Conservation (phyloP, 2,329 filamentous ascomycete genomes). For the Cladosporium cucumerinum region DNA sequence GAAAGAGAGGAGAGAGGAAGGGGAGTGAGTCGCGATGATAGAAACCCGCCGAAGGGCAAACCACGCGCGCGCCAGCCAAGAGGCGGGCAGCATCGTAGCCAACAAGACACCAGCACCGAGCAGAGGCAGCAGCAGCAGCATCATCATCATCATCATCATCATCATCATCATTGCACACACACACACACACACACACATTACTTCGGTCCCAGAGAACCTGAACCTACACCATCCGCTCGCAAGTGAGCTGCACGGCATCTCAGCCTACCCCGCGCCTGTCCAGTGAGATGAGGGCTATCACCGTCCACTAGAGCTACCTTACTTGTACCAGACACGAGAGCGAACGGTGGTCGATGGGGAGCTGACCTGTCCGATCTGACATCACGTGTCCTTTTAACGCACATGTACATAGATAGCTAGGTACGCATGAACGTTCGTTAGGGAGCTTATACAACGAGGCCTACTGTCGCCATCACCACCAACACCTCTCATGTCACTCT, state of each 20-base stretch:
- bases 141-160: too few species aligned
- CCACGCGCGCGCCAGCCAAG: conserved; percentile 2
- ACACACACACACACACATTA: not conserved
- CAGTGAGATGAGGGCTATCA: not conserved
- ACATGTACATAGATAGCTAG: not conserved
- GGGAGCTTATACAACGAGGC: not conserved
- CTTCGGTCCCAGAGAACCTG: conserved; percentile 1
- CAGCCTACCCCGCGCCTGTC: conserved; percentile 10
- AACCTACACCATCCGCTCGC: not conserved
- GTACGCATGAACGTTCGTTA: too few species aligned
- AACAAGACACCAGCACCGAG: not conserved
- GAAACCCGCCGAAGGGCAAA: not conserved
- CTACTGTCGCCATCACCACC: not conserved
- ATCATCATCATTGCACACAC: too few species aligned
- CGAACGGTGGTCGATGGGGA: not conserved
- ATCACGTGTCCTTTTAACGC: not conserved
- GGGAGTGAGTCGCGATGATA: not conserved
- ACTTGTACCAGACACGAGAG: not conserved
- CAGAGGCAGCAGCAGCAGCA: not conserved
- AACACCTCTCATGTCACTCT: not conserved
- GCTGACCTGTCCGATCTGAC: not conserved
- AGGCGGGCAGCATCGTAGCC: not conserved
- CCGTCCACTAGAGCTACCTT: conserved; percentile 3
- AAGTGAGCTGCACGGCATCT: conserved; percentile 3
- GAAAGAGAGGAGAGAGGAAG: not conserved